A percentile compares a stretch with the other conserved stretches of the same genome.
phyloP scores from a whole-genome alignment of 2,329 filamentous ascomycete species.

The Nannizziopsis barbatae region DNA sequence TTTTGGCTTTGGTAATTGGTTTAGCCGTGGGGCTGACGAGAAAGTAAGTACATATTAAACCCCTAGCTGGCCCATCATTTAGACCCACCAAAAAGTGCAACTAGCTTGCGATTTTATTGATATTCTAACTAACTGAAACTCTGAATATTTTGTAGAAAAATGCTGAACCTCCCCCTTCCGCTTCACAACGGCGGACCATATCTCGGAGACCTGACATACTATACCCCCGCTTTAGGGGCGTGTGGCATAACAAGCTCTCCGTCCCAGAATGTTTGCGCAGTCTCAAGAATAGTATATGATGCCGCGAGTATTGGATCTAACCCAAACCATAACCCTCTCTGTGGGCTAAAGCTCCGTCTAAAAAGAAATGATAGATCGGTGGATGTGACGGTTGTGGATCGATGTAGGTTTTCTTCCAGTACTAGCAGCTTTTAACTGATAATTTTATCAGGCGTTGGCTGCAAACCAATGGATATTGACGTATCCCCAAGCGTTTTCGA shows the following conservation, averaged over 20 bases:
- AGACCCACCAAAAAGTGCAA: not conserved
- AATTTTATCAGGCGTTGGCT: slow-evolving; percentile 33
- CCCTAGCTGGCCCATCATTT: not conserved
- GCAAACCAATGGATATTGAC: slow-evolving; percentile 40
- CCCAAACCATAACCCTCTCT: slow-evolving; percentile 56
- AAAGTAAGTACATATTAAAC: slow-evolving; percentile 12
- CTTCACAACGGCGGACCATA: slow-evolving; percentile 41
- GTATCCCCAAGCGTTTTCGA: slow-evolving; percentile 40
- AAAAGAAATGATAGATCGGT: slow-evolving; percentile 44
- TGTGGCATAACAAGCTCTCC: slow-evolving; percentile 51
- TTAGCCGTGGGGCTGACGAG: slow-evolving; percentile 25
- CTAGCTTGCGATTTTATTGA: not conserved
- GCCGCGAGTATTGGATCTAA: slow-evolving; percentile 41
- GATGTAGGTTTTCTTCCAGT: slow-evolving; percentile 39
- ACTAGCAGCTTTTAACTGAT: slow-evolving; percentile 11
- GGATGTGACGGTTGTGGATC: slow-evolving; percentile 57
- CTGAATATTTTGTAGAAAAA: slow-evolving; percentile 3
- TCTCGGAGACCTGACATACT: slow-evolving; percentile 59
- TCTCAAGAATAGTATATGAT: slow-evolving; percentile 59
- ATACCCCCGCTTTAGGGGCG: slow-evolving; percentile 54
- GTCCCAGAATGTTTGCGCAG: slow-evolving; percentile 52
- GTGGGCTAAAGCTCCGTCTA: slow-evolving; percentile 55
- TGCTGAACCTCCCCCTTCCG: slow-evolving; percentile 41
- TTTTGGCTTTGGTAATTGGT: slow-evolving; percentile 27
- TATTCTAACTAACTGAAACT: no score